Base-by-base conservation (phyloP, 805 yeast species). In the Brettanomyces naardenensis region DNA sequence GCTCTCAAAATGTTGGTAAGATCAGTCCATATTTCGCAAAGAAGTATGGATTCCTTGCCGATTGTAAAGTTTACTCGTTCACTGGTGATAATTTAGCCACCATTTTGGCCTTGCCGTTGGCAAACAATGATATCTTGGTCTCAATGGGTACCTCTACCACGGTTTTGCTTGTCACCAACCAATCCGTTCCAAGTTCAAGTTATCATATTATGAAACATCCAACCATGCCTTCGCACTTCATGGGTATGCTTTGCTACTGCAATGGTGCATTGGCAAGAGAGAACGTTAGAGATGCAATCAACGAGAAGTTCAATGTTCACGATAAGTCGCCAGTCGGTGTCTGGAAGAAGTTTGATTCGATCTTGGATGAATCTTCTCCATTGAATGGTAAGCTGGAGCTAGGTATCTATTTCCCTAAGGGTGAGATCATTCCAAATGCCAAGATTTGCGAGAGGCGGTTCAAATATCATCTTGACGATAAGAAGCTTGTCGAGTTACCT, bases 211-310 rank as follows among this genome's bases (percentile, higher is more conserved):
- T 88, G 63, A 75, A 75, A 44, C 96, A 89, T 54, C 96, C 97
- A 6, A 81, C 94, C 0, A 72, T 83, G 44, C 72, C 74, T 1
- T 69, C 68, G 27, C 77, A 80, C 27, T 88, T 77, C 56, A 89
- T 88, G 96, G 95, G 94, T 18, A 88, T 88, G 97, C 75, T 89
- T 38, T 88, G 97, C 56, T 88, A 88, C 58, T 83, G 94, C 53
- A 88, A 88, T 56, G 96, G 97, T 0, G 73, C 95, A 0, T 62
- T 88, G 35, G 95, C 96, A 0, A 67, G 97, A 45, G 95, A 88
- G 51, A 68, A 69, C 40, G 67, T 87, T 9, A 68, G 92, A 35
- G 80, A 87, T 56, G 65, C 62, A 19, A 43, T 86, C 22, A 82
- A 81, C 51, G 57, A 59, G 28, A 64, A 69, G 47, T 61, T 64